Percentiles rank a stretch among this genome's conserved stretches.
Evolutionary conservation across 2,329 filamentous ascomycete genomes (phyloP).

Genomic region (Hansfordia pulvinata): DNA sequence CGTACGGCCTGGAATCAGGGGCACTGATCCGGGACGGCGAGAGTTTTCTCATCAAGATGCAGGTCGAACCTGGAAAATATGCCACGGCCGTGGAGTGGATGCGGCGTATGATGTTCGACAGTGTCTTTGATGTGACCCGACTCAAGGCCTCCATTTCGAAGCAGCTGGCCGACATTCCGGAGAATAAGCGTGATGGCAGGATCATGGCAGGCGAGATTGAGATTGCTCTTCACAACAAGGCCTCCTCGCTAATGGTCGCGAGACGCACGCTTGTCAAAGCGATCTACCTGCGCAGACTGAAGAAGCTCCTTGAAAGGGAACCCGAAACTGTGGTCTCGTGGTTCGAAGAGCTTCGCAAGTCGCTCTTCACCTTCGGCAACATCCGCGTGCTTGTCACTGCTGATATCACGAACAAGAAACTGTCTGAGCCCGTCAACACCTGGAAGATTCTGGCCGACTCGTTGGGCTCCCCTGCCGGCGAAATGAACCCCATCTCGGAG

Average conservation of each 20-base stretch:
- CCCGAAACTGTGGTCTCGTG: constrained; percentile 62
- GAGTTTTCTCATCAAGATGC: constrained; percentile 67
- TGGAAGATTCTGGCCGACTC: constrained; percentile 55
- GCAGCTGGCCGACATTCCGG: constrained; percentile 80
- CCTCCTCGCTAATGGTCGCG: constrained; percentile 62
- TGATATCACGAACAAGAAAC: constrained; percentile 50
- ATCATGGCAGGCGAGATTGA: constrained; percentile 52
- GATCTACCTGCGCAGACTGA: constrained; percentile 74
- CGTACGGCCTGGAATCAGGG: constrained; percentile 61
- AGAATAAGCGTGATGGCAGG: constrained; percentile 76
- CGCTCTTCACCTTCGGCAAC: constrained; percentile 74
- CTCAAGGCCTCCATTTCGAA: constrained; percentile 58
- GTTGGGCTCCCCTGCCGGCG: constrained; percentile 31
- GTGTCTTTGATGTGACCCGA: constrained; percentile 64
- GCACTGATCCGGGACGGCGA: constrained; percentile 64
- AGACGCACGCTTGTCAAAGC: constrained; percentile 75
- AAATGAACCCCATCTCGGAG: constrained; percentile 57
- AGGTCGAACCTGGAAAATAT: constrained; percentile 83
- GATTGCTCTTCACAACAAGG: constrained; percentile 68
- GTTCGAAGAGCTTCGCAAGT: constrained; percentile 62
- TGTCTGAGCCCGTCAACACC: constrained; percentile 60
- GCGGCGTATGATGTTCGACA: constrained; percentile 73
- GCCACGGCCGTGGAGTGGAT: constrained; percentile 71
- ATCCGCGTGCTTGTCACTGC: constrained; percentile 75
- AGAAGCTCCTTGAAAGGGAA: constrained; percentile 65